phyloP scores from a whole-genome alignment of 2,329 filamentous ascomycete species.

The Beauveria australis region DNA sequence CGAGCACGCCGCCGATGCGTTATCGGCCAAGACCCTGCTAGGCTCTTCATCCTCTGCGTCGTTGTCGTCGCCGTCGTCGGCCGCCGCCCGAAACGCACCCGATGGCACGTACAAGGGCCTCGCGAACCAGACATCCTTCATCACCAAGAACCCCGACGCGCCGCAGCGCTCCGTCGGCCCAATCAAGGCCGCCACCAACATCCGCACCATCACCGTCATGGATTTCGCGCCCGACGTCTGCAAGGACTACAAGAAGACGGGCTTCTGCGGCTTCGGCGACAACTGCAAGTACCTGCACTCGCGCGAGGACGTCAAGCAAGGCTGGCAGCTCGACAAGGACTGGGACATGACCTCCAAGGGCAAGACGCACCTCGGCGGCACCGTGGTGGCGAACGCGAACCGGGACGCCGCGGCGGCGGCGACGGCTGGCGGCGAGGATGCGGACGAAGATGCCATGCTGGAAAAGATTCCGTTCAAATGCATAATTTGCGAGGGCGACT shows the following conservation, averaged over 20 bases:
- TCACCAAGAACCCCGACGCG: constrained; percentile 73
- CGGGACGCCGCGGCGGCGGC: constrained; percentile 25
- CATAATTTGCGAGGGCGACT: constrained; percentile 73
- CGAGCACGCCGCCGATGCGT: constrained; percentile 47
- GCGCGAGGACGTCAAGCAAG: constrained; percentile 74
- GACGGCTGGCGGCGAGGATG: constrained; percentile 32
- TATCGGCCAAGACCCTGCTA: constrained; percentile 46
- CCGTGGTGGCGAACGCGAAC: constrained; percentile 52
- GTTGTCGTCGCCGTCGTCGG: constrained; percentile 22
- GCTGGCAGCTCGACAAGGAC: constrained; percentile 90
- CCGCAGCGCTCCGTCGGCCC: constrained; percentile 67
- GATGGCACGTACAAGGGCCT: constrained; percentile 72
- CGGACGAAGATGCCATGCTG: constrained; percentile 61
- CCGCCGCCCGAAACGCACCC: constrained; percentile 15
- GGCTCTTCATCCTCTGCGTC: constrained; percentile 28
- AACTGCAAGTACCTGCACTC: constrained; percentile 75
- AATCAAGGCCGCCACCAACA: constrained; percentile 79
- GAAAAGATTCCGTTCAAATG: constrained; percentile 86
- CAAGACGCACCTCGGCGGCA: constrained; percentile 54
- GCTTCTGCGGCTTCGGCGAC: constrained; percentile 45
- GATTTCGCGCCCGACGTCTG: constrained; percentile 92
- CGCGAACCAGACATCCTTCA: constrained; percentile 64
- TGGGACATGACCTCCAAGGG: constrained; percentile 82
- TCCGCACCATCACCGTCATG: constrained; percentile 81
- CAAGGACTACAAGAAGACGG: constrained; percentile 85